Base-by-base conservation (phyloP, 2,329 filamentous ascomycete genomes). In the Harringtonia aguacate region DNA sequence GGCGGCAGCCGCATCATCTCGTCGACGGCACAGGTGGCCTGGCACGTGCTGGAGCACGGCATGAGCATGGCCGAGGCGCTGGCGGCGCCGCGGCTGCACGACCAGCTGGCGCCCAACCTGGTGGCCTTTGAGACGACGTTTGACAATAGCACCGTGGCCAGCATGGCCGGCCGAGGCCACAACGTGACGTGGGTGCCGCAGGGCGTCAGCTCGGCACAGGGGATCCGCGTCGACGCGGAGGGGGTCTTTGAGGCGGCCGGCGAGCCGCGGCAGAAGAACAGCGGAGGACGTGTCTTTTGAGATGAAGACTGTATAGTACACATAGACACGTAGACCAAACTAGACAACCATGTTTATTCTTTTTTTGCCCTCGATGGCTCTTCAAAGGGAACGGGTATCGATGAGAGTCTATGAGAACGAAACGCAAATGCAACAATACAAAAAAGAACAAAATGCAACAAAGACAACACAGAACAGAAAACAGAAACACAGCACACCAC, bases 1-100 rank as follows among this genome's bases (percentile, higher is more conserved):
- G 89, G 89, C 1, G 89, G 89, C 0, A 86, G 81, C 35, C 73
- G 86, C 4, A 95, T 95, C 60, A 90, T 87, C 55, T 94, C 86
- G 0, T 68, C 85, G 0, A 90, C 83, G 0, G 72, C 88, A n/a
- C 86, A 92, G 61, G 82, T 80, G 45, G 66, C 88, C 4, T 79
- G 86, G 56, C 73, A 88, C 53, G 73, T 88, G 0, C 64, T 95
- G 0, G 86, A 94, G 52, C 72, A 75, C 30, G 62, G 63, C 4
- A 65, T 86, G 64, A 78, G 70, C 0, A 67, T 78, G 0, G 59
- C 67, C 0, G 68, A 84, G 39, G 82, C 86, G 0, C 63, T 95
- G 1, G 75, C 73, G 0, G 61, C 74, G 48, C 84, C 86, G 0
- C 68, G 89, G 1, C 60, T 95, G 21, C 88, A 95, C 55, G 86